Evolutionary conservation across 139 green algal species (phyloP), one percentile per base, ranked within the genome.

Genomic region (Chlamydomonas sphaeroides): DNA sequence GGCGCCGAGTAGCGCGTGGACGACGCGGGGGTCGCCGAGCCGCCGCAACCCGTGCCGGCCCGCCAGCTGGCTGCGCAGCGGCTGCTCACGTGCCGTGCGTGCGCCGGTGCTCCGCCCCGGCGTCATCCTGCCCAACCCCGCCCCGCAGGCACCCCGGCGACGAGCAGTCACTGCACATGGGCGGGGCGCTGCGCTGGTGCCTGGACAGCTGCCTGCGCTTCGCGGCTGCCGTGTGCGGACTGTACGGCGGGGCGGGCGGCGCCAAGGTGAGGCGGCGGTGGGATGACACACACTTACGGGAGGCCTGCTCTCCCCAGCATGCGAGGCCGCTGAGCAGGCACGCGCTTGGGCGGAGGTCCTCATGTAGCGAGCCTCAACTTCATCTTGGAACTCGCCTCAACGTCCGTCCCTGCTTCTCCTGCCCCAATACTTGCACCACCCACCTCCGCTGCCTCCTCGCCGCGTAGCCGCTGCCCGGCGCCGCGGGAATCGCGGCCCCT

Each of bases 141-240:
- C 6, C 41, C 36, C 28, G 28, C 72, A 80, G 74, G 38, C 57
- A 71, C 59, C 51, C 59, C 8, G 59, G 41, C n/a, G 74, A 80
- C 56, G 59, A 49, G 57, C n/a, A n/a, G 39, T 62, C 41, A 30
- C 59, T n/a, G 25, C 61, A 70, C 74, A 42, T 61, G 59, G 74
- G 74, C 17, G 59, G 17, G 3, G 61, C 74, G 7, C 41, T 80
- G 57, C 59, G 74, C 59, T 71, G 71, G 61, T 61, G 39, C 18
- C 74, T 80, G 39, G 74, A 80, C 74, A n/a, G 28, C 15, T 61
- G 59, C n/a, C 74, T 80, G 59, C 41, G 61, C n/a, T 80, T 80
- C 61, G 59, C 74, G 1, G 61, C 61, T 3, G 74, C 74, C n/a
- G n/a, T 70, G n/a, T 62, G 41, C 74, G 42, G 36, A 20, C 61